Evolutionary conservation across 139 green algal genomes (phyloP).

Genomic region (Marvania coccoides): DNA sequence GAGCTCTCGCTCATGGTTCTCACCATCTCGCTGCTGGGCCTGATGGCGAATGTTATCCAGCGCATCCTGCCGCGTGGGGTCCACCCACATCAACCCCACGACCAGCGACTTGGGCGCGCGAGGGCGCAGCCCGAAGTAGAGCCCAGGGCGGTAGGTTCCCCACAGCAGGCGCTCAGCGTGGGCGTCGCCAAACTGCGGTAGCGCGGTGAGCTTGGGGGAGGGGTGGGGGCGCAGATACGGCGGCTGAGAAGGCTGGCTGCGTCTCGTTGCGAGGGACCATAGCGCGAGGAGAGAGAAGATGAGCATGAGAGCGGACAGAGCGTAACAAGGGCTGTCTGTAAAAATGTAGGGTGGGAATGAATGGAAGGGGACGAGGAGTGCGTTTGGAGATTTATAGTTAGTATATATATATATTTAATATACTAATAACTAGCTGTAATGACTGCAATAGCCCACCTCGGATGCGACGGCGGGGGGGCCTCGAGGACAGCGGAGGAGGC

Average conservation of each 20-base stretch:
- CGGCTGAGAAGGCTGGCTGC: neutral
- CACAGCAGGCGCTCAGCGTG: constrained; percentile 61
- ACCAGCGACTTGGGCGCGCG: constrained; percentile 55
- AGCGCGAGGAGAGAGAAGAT: neutral
- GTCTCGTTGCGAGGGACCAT: neutral
- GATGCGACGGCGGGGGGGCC: too few species aligned
- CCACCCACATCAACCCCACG: constrained; percentile 79
- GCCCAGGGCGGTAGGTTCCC: constrained; percentile 82
- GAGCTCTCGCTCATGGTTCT: too few species aligned
- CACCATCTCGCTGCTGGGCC: constrained; percentile 46
- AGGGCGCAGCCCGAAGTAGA: constrained; percentile 84
- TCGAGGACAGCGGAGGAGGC: too few species aligned
- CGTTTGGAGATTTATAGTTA: too few species aligned
- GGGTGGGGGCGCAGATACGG: constrained; percentile 14
- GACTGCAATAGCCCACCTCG: too few species aligned
- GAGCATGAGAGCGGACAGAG: neutral
- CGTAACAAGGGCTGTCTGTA: neutral
- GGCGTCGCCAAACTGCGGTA: constrained; percentile 35
- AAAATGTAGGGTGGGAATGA: neutral
- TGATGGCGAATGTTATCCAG: constrained; percentile 47
- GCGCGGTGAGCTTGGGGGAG: constrained; percentile 5
- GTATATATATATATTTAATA: too few species aligned
- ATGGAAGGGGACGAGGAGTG: neutral
- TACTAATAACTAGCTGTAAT: too few species aligned
- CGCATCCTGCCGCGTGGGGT: constrained; percentile 25